Conservation (phyloP, 305 asterid genomes). For the Solanum chacoense region DNA sequence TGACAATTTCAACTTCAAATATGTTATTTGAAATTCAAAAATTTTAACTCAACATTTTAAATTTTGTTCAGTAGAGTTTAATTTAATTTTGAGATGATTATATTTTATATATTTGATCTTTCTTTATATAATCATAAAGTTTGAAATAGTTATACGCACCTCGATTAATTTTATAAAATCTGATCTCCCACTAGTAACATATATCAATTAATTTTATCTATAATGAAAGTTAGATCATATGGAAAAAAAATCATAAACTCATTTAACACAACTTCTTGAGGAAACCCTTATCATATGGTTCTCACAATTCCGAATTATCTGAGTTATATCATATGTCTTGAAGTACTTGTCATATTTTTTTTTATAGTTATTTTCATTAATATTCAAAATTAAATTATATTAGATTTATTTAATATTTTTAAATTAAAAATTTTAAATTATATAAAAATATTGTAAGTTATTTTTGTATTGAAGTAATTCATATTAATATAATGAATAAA, state of each 20-base stretch:
- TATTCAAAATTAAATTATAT: too few species aligned
- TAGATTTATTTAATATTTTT: too few species aligned
- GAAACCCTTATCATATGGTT: background rate
- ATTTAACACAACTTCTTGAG: background rate
- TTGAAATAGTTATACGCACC: background rate
- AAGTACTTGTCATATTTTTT: background rate
- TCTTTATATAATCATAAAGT: background rate
- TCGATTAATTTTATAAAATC: background rate
- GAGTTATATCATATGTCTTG: background rate
- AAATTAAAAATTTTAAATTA: too few species aligned
- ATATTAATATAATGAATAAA: too few species aligned
- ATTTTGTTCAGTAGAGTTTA: background rate
- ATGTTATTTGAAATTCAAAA: background rate
- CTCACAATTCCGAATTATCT: background rate
- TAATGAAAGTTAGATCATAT: background rate
- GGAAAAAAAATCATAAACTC: background rate
- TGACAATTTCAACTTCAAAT: background rate
- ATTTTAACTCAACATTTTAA: background rate
- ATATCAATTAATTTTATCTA: background rate
- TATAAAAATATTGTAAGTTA: background rate
- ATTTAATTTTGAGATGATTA: background rate
- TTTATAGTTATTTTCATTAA: background rate
- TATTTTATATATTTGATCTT: background rate
- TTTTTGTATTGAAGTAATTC: too few species aligned
- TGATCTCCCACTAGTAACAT: background rate